Conservation (phyloP, 179 eudicot genomes). For the Heliamphora pulchella region DNA sequence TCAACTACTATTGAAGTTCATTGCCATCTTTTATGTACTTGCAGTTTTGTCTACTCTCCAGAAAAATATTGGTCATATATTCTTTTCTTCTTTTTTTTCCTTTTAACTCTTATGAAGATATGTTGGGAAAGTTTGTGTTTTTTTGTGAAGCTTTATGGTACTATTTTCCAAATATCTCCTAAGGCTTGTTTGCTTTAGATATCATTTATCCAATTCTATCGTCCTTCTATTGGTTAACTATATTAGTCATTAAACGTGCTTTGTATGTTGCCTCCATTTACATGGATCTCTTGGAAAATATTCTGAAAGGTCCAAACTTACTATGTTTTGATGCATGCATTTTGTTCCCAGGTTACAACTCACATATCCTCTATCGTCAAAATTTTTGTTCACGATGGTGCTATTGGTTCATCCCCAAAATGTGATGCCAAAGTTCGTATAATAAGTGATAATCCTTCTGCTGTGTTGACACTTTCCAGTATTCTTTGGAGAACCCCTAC, state of each 20-base stretch:
- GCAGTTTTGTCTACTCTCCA: background rate
- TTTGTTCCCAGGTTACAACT: slow-evolving; percentile 18
- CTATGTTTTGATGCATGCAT: background rate
- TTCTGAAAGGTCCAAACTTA: background rate
- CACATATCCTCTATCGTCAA: slow-evolving; percentile 20
- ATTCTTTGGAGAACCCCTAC: slow-evolving; percentile 19
- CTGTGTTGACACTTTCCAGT: slow-evolving; percentile 21
- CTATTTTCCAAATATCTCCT: background rate
- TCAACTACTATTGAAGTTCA: background rate
- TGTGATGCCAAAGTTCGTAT: slow-evolving; percentile 23
- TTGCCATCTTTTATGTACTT: background rate
- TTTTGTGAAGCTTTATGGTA: background rate
- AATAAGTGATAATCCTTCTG: slow-evolving; percentile 25
- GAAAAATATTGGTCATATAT: background rate
- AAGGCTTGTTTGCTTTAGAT: background rate
- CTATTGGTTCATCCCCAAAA: slow-evolving; percentile 22
- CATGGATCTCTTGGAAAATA: background rate
- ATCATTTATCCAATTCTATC: background rate
- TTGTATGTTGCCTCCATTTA: background rate
- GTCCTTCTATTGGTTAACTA: background rate
- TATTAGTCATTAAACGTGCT: background rate
- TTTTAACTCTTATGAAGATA: background rate
- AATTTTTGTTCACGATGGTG: slow-evolving; percentile 30
- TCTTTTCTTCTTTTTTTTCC: background rate
- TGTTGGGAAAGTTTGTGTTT: background rate